These are phyloP conservation scores for Acer campestre DNA, from an alignment of 345 rosid species.

Conservation along the genomic window DNA sequence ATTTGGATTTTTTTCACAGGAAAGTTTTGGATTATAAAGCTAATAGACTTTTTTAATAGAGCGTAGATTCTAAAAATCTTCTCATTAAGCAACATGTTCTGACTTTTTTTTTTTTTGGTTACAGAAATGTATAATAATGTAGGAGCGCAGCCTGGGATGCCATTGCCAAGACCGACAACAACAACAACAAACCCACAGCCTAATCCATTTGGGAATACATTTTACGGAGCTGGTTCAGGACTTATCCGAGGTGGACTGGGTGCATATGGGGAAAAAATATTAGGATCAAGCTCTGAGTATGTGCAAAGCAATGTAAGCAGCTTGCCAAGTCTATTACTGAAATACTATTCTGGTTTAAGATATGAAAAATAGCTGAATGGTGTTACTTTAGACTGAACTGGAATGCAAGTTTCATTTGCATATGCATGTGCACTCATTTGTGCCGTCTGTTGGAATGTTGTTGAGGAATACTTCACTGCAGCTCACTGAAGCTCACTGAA, in stretches of 20 bases:
- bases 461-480: not conserved
- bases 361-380: constrained; percentile 16
- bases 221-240: constrained; percentile 95
- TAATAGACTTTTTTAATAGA: not conserved
- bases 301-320: constrained; percentile 97
- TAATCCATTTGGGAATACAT: constrained; percentile 84
- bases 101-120: not conserved
- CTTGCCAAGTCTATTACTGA: constrained; percentile 12
- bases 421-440: not conserved
- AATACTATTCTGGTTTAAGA: constrained; percentile 7
- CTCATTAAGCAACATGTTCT: constrained; percentile 4
- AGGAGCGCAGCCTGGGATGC: constrained; percentile 75
- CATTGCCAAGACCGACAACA: constrained; percentile 42
- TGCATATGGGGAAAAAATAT: constrained; percentile 87
- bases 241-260: constrained; percentile 87
- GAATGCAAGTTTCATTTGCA: not conserved
- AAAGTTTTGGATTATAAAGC: not conserved
- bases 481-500: not conserved
- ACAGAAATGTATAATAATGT: constrained; percentile 77
- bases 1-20: not conserved
- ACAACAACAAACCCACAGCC: constrained; percentile 62
- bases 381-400: not conserved
- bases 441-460: not conserved
- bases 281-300: constrained; percentile 94
- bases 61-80: not conserved